Evolutionary conservation across 1,284 basidiomycete genomes (phyloP).

Genomic region (Naganishia sp.): DNA sequence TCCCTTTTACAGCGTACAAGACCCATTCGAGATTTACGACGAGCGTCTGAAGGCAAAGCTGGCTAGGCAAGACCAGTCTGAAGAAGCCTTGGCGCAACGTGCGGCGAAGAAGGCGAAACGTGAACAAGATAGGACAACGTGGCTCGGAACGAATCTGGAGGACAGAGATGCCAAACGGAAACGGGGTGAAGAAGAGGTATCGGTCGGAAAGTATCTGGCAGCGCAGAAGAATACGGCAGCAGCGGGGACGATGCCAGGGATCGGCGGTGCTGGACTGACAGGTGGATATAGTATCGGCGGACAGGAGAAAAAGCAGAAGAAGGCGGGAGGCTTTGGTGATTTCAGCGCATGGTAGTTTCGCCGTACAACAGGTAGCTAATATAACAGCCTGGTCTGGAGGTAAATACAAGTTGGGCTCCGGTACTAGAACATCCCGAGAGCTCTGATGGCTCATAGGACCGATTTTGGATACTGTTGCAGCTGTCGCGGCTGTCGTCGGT

Average conservation of each 20-base stretch:
- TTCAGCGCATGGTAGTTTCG: constrained; percentile 32
- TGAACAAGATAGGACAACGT: constrained; percentile 55
- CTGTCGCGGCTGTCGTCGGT: too few relatives aligned
- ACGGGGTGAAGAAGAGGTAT: constrained; percentile 40
- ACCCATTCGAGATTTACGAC: constrained; percentile 57
- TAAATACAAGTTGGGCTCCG: too few relatives aligned
- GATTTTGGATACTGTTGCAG: too few relatives aligned
- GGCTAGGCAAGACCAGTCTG: constrained; percentile 47
- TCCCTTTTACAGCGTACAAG: constrained; percentile 47
- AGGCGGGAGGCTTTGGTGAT: constrained; percentile 32
- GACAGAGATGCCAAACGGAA: constrained; percentile 48
- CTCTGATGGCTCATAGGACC: too few relatives aligned
- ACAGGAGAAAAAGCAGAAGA: constrained; percentile 35
- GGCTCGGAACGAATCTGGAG: constrained; percentile 54
- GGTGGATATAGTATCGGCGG: constrained; percentile 27
- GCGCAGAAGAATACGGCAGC: constrained; percentile 16
- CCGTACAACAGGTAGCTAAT: not conserved
- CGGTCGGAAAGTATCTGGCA: constrained; percentile 55
- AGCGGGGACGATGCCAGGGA: not conserved
- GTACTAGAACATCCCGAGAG: too few relatives aligned
- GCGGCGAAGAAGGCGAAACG: constrained; percentile 49
- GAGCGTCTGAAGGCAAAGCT: constrained; percentile 50
- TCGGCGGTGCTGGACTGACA: constrained; percentile 3
- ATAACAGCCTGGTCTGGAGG: too few relatives aligned
- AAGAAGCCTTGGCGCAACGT: constrained; percentile 47